Percentiles rank a stretch among this genome's conserved stretches.
Evolutionary conservation across 805 yeast genomes (phyloP).

Genomic region (Yamadazyma kitorensis): DNA sequence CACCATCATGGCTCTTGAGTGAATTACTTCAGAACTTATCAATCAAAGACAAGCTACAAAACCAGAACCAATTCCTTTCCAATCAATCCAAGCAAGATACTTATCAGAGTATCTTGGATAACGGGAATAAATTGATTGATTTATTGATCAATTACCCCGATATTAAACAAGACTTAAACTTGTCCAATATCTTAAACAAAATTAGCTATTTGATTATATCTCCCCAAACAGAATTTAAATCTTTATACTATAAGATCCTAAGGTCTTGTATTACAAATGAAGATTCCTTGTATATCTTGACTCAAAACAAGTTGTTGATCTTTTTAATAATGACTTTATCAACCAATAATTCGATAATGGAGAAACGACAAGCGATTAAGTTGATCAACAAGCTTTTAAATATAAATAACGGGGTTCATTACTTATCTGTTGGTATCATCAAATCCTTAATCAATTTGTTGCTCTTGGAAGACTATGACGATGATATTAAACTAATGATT

Average conservation of each 20-base stretch:
- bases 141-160: constrained; percentile 56
- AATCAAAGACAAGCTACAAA: too few relatives aligned
- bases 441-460: constrained; percentile 64
- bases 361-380: constrained; percentile 76
- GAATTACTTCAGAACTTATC: constrained; percentile 58
- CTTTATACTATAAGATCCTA: constrained; percentile 73
- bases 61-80: too few relatives aligned
- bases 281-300: constrained; percentile 52
- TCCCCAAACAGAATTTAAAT: constrained; percentile 57
- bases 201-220: constrained; percentile 62
- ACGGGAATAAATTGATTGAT: constrained; percentile 54
- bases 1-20: constrained; percentile 58
- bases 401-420: constrained; percentile 47
- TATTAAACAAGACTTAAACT: constrained; percentile 60
- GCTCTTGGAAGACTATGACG: constrained; percentile 13
- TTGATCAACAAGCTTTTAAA: constrained; percentile 61
- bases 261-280: constrained; percentile 58
- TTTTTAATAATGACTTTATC: constrained; percentile 64
- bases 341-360: constrained; percentile 52
- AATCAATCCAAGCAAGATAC: constrained; percentile 38
- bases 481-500: constrained; percentile 36
- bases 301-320: constrained; percentile 55
- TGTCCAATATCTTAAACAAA: constrained; percentile 53
- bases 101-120: constrained; percentile 4
- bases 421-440: constrained; percentile 60